Conservation (phyloP, 805 yeast species). For the Myxozyma melibiosi region DNA sequence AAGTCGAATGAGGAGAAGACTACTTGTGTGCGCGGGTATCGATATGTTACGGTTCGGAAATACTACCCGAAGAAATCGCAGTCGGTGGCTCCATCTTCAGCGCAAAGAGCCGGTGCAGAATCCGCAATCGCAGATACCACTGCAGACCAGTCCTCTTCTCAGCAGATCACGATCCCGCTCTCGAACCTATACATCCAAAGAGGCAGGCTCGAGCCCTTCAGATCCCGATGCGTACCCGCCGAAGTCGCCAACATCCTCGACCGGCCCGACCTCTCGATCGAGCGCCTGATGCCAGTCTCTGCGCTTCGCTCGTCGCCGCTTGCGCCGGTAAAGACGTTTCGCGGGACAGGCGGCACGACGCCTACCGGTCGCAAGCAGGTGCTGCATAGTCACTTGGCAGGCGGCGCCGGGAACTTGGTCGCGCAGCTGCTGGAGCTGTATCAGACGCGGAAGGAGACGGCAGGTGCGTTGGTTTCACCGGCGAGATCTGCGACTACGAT, state of each 20-base stretch:
- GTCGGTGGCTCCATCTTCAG: no score
- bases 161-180: not conserved
- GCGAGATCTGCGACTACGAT: conserved; percentile 1
- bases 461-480: not conserved
- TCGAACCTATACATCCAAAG: not conserved
- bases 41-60: conserved; percentile 1
- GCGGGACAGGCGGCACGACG: no score
- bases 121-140: no score
- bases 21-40: not conserved
- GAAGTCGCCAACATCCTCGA: not conserved
- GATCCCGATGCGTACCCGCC: not conserved
- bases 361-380: no score
- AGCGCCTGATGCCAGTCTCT: not conserved
- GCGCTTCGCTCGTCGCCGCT: no score
- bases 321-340: no score
- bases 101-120: no score
- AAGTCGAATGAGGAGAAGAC: not conserved
- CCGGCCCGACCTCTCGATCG: not conserved
- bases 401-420: no score
- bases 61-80: not conserved
- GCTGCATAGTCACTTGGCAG: no score
- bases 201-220: not conserved
- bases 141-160: no score
- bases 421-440: not conserved
- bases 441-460: not conserved